Conservation (phyloP, 129 eudicot species). For the Scalesia atractyloides region DNA sequence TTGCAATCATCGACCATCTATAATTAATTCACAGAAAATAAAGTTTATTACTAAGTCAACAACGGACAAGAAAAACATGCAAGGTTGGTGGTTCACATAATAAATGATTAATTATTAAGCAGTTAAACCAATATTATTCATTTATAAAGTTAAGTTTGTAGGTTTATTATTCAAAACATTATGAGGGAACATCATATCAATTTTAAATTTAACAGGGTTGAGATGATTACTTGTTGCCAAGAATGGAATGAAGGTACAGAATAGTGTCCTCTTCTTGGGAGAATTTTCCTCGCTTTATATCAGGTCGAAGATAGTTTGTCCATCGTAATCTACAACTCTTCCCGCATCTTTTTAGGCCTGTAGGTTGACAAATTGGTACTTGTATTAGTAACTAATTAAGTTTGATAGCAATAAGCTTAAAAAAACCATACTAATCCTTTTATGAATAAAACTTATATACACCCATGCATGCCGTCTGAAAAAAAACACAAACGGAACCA, state of each 20-base stretch:
- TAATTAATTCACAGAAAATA: background rate
- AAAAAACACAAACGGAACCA: no score
- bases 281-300: conserved; percentile 55
- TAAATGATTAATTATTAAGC: background rate
- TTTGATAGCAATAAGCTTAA: no score
- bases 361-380: background rate
- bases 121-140: background rate
- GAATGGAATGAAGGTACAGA: conserved; percentile 47
- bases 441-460: no score
- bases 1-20: conserved; percentile 56
- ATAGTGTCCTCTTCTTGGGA: conserved; percentile 48
- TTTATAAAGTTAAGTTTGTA: background rate
- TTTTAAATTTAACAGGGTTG: background rate
- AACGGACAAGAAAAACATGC: background rate
- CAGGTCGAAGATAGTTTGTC: conserved; percentile 56
- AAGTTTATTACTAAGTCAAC: conserved; percentile 1
- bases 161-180: background rate
- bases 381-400: background rate
- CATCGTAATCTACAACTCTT: conserved; percentile 59
- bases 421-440: no score
- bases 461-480: no score
- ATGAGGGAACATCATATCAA: background rate
- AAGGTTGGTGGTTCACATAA: background rate
- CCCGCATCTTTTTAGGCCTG: conserved; percentile 56
- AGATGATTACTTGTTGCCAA: conserved; percentile 50